phyloP scores from a whole-genome alignment of 805 yeast genomes.

The Isabelozyma pseudorhagii region DNA sequence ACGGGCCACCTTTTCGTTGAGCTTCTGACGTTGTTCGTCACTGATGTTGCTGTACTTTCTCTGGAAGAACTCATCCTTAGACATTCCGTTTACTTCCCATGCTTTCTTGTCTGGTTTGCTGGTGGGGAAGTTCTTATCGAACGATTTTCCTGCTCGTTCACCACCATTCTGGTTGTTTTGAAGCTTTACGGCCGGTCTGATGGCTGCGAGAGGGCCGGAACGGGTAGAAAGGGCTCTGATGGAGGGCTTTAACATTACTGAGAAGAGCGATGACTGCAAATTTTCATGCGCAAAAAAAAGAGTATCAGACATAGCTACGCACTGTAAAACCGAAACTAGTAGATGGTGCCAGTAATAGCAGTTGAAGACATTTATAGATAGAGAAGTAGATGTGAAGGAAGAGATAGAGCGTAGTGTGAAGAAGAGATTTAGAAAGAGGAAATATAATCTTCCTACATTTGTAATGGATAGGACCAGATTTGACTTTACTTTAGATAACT shows the following conservation, averaged over 20 bases:
- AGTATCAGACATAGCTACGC: too few relatives aligned
- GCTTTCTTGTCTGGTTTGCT: slow-evolving; percentile 17
- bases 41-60: slow-evolving; percentile 32
- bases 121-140: slow-evolving; percentile 25
- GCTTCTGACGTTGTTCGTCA: slow-evolving; percentile 19
- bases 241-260: slow-evolving; percentile 2
- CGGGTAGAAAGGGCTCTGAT: slow-evolving; percentile 4
- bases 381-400: neutral
- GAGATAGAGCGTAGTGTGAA: neutral
- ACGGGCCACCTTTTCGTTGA: slow-evolving; percentile 29
- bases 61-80: slow-evolving; percentile 38
- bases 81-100: slow-evolving; percentile 35
- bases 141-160: slow-evolving; percentile 5
- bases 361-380: neutral
- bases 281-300: neutral
- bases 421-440: neutral
- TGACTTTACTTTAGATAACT: too few relatives aligned
- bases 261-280: neutral
- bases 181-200: slow-evolving; percentile 1
- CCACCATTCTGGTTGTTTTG: neutral
- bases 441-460: too few relatives aligned
- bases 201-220: neutral
- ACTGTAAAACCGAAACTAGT: too few relatives aligned
- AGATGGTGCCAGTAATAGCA: neutral
- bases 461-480: too few relatives aligned